Evolutionary conservation across 2,329 filamentous ascomycete species (phyloP).

Genomic region (Fusarium coicis): DNA sequence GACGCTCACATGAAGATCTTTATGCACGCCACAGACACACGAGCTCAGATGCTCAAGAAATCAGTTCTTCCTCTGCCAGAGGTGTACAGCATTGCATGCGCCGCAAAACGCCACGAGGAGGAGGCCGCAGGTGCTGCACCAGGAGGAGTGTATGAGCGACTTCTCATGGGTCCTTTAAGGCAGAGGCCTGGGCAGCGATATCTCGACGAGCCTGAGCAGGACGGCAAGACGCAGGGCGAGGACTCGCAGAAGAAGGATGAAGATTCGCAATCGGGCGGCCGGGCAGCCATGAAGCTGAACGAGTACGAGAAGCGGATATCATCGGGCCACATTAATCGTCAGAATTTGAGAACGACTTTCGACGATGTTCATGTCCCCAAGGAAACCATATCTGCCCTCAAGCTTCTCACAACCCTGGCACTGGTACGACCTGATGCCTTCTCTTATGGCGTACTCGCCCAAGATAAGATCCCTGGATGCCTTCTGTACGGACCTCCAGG

Average conservation of each 20-base stretch:
- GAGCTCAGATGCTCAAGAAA: constrained; percentile 47
- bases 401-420: constrained; percentile 88
- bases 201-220: constrained; percentile 45
- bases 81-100: constrained; percentile 53
- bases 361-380: constrained; percentile 83
- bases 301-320: constrained; percentile 86
- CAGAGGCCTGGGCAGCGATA: constrained; percentile 47
- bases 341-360: constrained; percentile 88
- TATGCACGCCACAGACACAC: constrained; percentile 42
- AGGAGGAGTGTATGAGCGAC: constrained; percentile 46
- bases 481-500: constrained; percentile 90
- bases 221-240: constrained; percentile 33
- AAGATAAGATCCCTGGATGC: constrained; percentile 89
- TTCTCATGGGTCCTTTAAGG: constrained; percentile 48
- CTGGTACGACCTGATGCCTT: constrained; percentile 93
- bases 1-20: constrained; percentile 41
- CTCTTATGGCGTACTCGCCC: constrained; percentile 90
- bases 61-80: constrained; percentile 53
- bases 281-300: constrained; percentile 63
- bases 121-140: constrained; percentile 36
- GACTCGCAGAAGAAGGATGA: constrained; percentile 46
- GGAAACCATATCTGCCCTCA: constrained; percentile 87
- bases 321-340: constrained; percentile 81
- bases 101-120: constrained; percentile 44
- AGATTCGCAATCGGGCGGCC: constrained; percentile 44